Evolutionary conservation across 139 green algal genomes (phyloP).

Genomic region (Desmodesmus armatus): DNA sequence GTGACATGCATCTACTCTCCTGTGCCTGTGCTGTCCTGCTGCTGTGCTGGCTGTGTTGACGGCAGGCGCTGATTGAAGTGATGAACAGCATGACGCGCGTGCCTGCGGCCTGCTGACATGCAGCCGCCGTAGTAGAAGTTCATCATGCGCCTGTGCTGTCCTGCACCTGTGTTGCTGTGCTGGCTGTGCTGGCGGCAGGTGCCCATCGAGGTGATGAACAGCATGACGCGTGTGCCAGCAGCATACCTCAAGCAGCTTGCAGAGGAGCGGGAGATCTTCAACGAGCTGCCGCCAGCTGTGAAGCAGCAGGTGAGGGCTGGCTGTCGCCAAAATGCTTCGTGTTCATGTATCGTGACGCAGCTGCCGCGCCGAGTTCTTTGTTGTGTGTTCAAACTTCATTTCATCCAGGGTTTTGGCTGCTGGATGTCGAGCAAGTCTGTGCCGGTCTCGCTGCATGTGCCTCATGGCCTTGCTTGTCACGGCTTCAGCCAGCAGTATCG

Average conservation of each 20-base stretch:
- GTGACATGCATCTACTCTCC: background rate
- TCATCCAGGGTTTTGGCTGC: too few relatives aligned
- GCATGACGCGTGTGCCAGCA: constrained; percentile 73
- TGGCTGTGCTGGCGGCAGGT: background rate
- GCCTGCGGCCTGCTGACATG: background rate
- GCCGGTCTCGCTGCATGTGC: too few relatives aligned
- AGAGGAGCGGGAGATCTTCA: constrained; percentile 80
- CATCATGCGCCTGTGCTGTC: background rate
- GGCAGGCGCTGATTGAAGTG: constrained; percentile 54
- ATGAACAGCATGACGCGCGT: constrained; percentile 5
- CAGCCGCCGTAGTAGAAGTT: background rate
- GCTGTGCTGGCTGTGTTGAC: background rate
- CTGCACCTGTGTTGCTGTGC: background rate
- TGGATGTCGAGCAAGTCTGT: too few relatives aligned
- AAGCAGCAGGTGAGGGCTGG: constrained; percentile 73
- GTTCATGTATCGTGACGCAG: too few relatives aligned
- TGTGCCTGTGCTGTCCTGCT: background rate
- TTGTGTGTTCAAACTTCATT: too few relatives aligned
- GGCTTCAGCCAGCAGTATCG: too few relatives aligned
- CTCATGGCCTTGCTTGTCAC: too few relatives aligned
- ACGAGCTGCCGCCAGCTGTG: constrained; percentile 73
- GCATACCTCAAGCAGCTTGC: constrained; percentile 87
- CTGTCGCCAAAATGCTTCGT: too few relatives aligned
- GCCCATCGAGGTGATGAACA: constrained; percentile 44
- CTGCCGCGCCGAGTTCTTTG: too few relatives aligned